Evolutionary conservation across 208 protist genomes (phyloP), one percentile per base, ranked within the genome.

Genomic region (Novymonas esmeraldas): DNA sequence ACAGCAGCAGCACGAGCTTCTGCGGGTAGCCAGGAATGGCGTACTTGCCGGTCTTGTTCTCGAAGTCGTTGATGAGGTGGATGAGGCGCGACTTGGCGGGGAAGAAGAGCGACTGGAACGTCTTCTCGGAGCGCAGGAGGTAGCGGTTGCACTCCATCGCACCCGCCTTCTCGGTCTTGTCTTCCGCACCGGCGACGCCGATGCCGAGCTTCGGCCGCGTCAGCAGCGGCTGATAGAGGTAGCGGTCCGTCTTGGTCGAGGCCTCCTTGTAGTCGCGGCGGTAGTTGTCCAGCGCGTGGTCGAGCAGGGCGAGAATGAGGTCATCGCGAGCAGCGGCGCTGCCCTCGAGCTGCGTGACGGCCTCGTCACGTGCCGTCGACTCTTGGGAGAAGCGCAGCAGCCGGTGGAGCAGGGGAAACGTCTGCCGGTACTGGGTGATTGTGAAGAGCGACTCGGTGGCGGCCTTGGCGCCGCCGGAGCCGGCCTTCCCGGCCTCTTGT

Each of bases 51-150:
- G 64, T 84, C 58, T 87, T 83, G 46, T 46, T 73, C 55, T 88
- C 76, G 57, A 97, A 96, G 57, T 95, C 73, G 61, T 89, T 73
- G 49, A 97, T 82, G 44, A 97, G 72, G 36, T 73, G 46, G 26
- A 97, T 77, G 16, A 97, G 82, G 22, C 76, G 62, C 64, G 78
- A 45, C 75, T 96, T 95, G 41, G 89, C 75, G 1, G 85, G 84
- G 73, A 98, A 98, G 64, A 98, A 98, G 64, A 98, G 82, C 26
- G 90, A 85, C 46, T 84, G 78, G 51, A 97, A 98, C 3, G 89
- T 93, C 64, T 98, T 98, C 24, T 92, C 76, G 7, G 79, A 62
- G 46, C 69, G 87, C 29, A 97, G 83, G 1, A 64, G 64, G 76
- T 97, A 97, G 64, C 85, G 79, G 42, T 82, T 73, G 56, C 82